Percentiles rank a stretch among this genome's conserved stretches.
Evolutionary conservation across 768 basidiomycete genomes (phyloP).

Genomic region (Lentinula lateritia): DNA sequence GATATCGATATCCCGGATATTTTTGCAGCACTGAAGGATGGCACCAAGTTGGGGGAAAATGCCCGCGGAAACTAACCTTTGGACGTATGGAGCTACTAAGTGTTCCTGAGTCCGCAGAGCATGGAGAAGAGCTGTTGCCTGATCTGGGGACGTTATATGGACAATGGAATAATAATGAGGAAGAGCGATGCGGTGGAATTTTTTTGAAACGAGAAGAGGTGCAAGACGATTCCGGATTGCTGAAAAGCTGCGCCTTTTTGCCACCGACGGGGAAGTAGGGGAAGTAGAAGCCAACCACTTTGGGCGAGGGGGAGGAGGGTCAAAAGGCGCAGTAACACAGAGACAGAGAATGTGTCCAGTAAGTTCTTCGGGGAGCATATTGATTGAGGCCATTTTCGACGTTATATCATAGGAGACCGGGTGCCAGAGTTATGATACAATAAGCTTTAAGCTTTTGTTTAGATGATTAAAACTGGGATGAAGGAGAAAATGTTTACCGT

Average conservation of each 20-base stretch:
- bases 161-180: constrained; percentile 55
- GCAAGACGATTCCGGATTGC: constrained; percentile 22
- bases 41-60: constrained; percentile 34
- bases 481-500: neutral
- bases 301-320: constrained; percentile 15
- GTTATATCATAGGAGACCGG: no score
- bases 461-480: no score
- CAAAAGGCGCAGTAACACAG: constrained; percentile 18
- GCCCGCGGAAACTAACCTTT: constrained; percentile 33
- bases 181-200: constrained; percentile 49
- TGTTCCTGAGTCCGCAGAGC: constrained; percentile 31
- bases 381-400: constrained; percentile 10
- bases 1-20: constrained; percentile 12
- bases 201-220: constrained; percentile 44
- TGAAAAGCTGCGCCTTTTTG: neutral
- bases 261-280: constrained; percentile 8
- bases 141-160: constrained; percentile 32
- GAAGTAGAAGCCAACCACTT: constrained; percentile 17
- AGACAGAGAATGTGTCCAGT: constrained; percentile 39
- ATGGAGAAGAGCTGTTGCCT: constrained; percentile 30
- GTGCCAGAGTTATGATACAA: neutral
- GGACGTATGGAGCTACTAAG: constrained; percentile 32
- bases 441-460: neutral
- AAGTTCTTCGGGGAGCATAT: constrained; percentile 25
- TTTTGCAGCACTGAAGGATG: constrained; percentile 25